Conservation (phyloP, 805 yeast genomes). For the Blastobotrys chiropterorum region DNA sequence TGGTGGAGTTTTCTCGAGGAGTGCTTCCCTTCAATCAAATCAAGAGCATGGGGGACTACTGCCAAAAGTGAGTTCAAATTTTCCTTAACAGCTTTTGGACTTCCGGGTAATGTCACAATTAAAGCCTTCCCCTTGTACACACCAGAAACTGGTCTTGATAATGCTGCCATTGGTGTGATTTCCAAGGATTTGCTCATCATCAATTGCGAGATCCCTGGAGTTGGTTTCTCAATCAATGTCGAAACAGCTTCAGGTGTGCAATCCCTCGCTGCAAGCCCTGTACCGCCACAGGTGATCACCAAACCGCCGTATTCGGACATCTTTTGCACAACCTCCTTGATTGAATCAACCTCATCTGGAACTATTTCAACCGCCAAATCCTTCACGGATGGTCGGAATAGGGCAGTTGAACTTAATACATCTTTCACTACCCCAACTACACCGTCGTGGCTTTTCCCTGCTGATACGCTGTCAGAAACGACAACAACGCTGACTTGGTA, state of each 20-base stretch:
- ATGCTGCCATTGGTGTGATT: conserved; percentile 43
- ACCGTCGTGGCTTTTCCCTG: not conserved
- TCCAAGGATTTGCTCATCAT: conserved; percentile 40
- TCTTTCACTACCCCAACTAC: not conserved
- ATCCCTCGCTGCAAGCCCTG: conserved; percentile 44
- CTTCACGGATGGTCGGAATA: not conserved
- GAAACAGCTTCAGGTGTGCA: conserved; percentile 46
- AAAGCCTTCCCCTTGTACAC: conserved; percentile 30
- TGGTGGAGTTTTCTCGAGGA: conserved; percentile 37
- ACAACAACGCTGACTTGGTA: not conserved
- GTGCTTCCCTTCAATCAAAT: conserved; percentile 32
- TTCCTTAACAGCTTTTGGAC: conserved; percentile 44
- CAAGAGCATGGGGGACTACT: conserved; percentile 40
- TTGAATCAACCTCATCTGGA: conserved; percentile 34
- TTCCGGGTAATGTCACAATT: conserved; percentile 47
- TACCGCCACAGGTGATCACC: conserved; percentile 47
- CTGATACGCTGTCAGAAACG: not conserved
- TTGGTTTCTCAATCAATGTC: conserved; percentile 38
- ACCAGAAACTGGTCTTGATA: conserved; percentile 49
- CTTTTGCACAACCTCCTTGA: conserved; percentile 26
- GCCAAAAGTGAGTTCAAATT: conserved; percentile 36
- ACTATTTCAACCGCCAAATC: conserved; percentile 16
- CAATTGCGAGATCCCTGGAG: conserved; percentile 45
- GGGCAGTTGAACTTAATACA: not conserved
- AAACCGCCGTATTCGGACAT: conserved; percentile 18